Base-by-base conservation (phyloP, 2,329 filamentous ascomycete genomes). In the Dactylonectria macrodidyma region DNA sequence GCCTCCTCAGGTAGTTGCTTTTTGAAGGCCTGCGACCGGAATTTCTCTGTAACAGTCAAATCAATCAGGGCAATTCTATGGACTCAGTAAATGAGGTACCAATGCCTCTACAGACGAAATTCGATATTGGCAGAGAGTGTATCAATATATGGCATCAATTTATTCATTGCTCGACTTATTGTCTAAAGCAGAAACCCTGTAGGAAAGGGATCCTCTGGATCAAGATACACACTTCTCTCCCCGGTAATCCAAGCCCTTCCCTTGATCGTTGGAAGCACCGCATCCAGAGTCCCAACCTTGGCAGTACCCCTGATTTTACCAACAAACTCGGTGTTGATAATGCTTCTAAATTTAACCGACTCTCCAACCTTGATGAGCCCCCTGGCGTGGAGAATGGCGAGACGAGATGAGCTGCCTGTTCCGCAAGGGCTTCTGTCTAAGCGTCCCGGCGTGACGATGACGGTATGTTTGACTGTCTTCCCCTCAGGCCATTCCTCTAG, bases 371-470 rank as follows among this genome's bases (percentile, higher is more conserved):
- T 65, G 3, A 86, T 69, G 50, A 80, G 69, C 1, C 82, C 82
- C 19, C 80, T 77, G 1, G 81, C 81, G 71, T 85, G 81, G 24
- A 86, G 62, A 1, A 84, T 77, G 0, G 84, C 84, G 68, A 86
- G 75, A 12, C 84, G 76, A 2, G 84, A 82, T 66, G 77, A 82
- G 0, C 81, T 85, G 2, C 84, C 84, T 1, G 82, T 85, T 8
- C 84, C 84, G 57, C 83, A 85, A 1, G 83, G 84, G 65, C 83
- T 84, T 19, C 83, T 72, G 67, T 86, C 84, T 33, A 85, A 79
- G n/a, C 84, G 72, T 0, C 84, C 83, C 0, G 84, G 84, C 0
- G 81, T 81, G 5, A 86, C 83, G 5, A 86, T 80, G 12, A 84
- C 82, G 0, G 84, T 78, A 67, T 85, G 83, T 6, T 74, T 71